These are phyloP conservation scores for Endogone sp. DNA, from an alignment of 192 early-diverging fungal species.

Conservation along the genomic window DNA sequence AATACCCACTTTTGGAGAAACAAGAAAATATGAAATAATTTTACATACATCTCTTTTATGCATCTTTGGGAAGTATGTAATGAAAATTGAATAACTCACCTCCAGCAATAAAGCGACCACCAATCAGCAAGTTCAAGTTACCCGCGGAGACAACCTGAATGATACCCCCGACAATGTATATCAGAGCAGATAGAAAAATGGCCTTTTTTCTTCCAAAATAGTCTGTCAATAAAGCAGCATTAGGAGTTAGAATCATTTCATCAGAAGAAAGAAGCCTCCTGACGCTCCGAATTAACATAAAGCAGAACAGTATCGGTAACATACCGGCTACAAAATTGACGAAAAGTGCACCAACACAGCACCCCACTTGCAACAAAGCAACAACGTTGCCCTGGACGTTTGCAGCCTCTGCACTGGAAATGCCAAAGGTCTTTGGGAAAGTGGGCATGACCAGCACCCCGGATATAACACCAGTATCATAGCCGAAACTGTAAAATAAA, in stretches of 20 bases:
- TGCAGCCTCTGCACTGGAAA: constrained; percentile 5
- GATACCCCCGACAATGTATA: constrained; percentile 62
- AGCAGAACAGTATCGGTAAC: not conserved
- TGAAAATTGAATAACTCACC: too few species aligned
- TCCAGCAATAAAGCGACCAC: constrained; percentile 71
- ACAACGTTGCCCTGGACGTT: constrained; percentile 1
- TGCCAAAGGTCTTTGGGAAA: constrained; percentile 27
- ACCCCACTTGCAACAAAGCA: constrained; percentile 22
- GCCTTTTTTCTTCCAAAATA: constrained; percentile 51
- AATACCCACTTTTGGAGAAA: constrained; percentile 22
- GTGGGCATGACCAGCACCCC: constrained; percentile 56
- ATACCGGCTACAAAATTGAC: constrained; percentile 36
- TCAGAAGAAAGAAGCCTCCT: too few species aligned
- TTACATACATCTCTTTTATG: too few species aligned
- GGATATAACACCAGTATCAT: constrained; percentile 64
- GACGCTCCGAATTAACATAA: not conserved
- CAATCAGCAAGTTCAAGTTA: constrained; percentile 51
- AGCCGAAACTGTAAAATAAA: constrained; percentile 42
- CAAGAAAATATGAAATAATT: too few species aligned
- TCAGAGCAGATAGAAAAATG: constrained; percentile 43
- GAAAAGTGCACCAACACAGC: constrained; percentile 33
- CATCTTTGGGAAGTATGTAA: too few species aligned
- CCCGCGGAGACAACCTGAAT: constrained; percentile 48
- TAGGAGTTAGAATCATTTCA: too few species aligned
- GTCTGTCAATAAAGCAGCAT: constrained; percentile 46